These are phyloP conservation scores for Lepiota brunneoincarnata DNA, from an alignment of 768 basidiomycete species.

Conservation along the genomic window DNA sequence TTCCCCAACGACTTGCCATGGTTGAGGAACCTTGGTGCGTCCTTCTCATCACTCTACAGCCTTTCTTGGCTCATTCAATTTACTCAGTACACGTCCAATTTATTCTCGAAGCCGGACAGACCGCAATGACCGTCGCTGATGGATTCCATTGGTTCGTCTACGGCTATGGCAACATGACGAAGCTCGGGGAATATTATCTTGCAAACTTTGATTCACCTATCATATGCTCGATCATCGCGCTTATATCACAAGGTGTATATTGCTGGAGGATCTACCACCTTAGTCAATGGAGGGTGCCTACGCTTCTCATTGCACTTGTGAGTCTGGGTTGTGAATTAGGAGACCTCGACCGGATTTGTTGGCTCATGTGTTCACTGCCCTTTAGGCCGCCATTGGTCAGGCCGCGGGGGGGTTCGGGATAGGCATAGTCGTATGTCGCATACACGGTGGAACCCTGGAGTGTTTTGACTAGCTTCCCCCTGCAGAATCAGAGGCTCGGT, in stretches of 20 bases:
- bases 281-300: constrained; percentile 1
- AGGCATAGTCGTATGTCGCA: constrained; percentile 8
- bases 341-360: background rate
- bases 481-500: constrained; percentile 9
- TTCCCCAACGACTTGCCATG: constrained; percentile 7
- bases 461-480: background rate
- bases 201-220: constrained; percentile 12
- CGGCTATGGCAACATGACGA: constrained; percentile 7
- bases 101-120: constrained; percentile 1
- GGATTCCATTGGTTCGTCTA: constrained; percentile 13
- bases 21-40: constrained; percentile 6
- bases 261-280: constrained; percentile 11
- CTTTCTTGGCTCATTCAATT: background rate
- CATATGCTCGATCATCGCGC: constrained; percentile 5
- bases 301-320: constrained; percentile 2
- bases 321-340: background rate
- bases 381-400: constrained; percentile 1
- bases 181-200: constrained; percentile 8
- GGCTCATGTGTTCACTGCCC: background rate
- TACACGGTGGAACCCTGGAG: too few relatives aligned
- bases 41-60: background rate
- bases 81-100: constrained; percentile 6
- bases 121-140: constrained; percentile 8
- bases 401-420: constrained; percentile 8
- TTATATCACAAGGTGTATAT: constrained; percentile 12